Evolutionary conservation across 75 land plant genomes (phyloP), one percentile per base, ranked within the genome.

Genomic region (Selaginella moellendorffii): DNA sequence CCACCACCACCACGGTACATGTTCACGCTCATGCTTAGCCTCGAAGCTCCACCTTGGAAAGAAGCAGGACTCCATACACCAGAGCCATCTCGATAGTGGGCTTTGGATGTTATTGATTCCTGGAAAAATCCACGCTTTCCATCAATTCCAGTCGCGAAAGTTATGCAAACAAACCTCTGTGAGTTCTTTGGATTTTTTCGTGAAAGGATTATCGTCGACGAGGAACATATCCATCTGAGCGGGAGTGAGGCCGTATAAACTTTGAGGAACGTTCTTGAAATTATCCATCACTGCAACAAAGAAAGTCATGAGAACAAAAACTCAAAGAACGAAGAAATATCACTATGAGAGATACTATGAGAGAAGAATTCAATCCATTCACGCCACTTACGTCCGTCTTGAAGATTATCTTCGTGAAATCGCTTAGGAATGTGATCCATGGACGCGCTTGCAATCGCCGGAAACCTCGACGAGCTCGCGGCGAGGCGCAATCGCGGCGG

Each of bases 201-300:
- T 51, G 21, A 71, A 56, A 2, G 85, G 87, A 65, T 68, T 84
- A 56, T 87, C 87, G 73, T 84, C 92, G 21, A 81, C 80, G 77
- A 80, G 75, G 70, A 90, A 84, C 85, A 82, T 84, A 73, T 87
- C 85, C 81, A 90, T 74, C 69, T 90, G 97, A 22, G 87, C 72
- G 20, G 88, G 72, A 59, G 72, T 31, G 62, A 90, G 82, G 20
- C 93, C 88, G 69, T 80, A 84, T 27, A 84, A 28, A 65, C 61
- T 61, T n/a, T 70, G 65, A 0, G 96, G 96, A n/a, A 78, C 74
- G 71, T 81, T 86, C 65, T 81, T 81, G 76, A 71, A 89, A 30
- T 89, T 83, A 8, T 89, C 84, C 78, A 52, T 79, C 77, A 86
- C 88, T 85, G 74, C 65, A 66, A 63, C 30, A 70, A 1, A 71